Base-by-base conservation (phyloP, 2,329 filamentous ascomycete genomes). In the Microdochium paspali region DNA sequence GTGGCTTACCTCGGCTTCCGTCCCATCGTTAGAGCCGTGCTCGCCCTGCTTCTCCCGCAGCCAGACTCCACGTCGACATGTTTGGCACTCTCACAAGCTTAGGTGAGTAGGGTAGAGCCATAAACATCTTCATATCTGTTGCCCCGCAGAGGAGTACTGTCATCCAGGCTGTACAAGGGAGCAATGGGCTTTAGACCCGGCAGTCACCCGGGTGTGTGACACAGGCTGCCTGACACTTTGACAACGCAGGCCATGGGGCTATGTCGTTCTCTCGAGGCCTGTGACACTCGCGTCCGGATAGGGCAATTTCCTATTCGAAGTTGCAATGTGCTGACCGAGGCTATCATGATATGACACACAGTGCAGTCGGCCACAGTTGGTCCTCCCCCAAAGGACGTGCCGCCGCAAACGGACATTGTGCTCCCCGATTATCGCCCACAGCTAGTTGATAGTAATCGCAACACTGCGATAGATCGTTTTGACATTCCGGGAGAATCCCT, bases 331-430 rank as follows among this genome's bases (percentile, higher is more conserved):
- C 35, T 40, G 35, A 40, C 35, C n/a, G n/a, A n/a, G n/a, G n/a
- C n/a, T n/a, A n/a, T 51, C 49, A 59, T 50, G 57, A 52, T 30
- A 47, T 55, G 46, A 51, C 54, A 49, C 51, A 49, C 51, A 62
- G 60, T 54, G 49, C 53, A 57, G 47, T 48, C 54, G 44, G 43
- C 55, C 42, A 47, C 50, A 24, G 49, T 59, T 44, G 56, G 55
- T 21, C 51, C 56, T 23, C 57, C 57, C 31, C 72, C 73, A 20
- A 71, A 74, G 55, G 68, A 80, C 50, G 68, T 80, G 12, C 77
- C 77, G n/a, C 69, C 74, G 32, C 69, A 77, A 42, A 82, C 78
- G 7, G 73, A 76, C 20, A 58, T 82, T 53, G 67, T 62, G 53
- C 67, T 82, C 40, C 78, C 79, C 46, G 60, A 58, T 43, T 71